Evolutionary conservation across 208 protist species (phyloP).

Genomic region (Naegleria fowleri): DNA sequence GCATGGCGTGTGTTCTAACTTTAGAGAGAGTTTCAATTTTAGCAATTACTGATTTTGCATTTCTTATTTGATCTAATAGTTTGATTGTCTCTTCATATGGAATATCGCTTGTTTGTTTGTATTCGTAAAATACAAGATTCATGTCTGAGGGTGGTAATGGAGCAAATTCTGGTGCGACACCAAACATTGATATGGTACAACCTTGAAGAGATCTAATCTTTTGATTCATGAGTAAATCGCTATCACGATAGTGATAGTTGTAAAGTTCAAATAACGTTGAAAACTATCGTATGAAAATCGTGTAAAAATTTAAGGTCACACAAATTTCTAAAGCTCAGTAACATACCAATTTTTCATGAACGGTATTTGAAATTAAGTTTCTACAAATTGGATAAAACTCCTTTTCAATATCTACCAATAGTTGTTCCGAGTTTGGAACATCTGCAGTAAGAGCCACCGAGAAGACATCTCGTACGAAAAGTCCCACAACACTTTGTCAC

Average conservation of each 20-base stretch:
- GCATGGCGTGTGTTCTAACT: neutral
- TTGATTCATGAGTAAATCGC: slow-evolving; percentile 5
- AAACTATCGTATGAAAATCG: neutral
- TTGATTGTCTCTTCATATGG: neutral
- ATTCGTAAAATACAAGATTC: neutral
- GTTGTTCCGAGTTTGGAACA: neutral
- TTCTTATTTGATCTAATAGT: neutral
- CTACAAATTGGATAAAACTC: neutral
- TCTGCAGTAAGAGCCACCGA: neutral
- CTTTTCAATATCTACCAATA: neutral
- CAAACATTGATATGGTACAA: neutral
- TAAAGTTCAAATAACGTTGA: slow-evolving; percentile 9
- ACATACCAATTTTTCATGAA: neutral
- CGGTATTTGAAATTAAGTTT: neutral
- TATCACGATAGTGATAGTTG: neutral
- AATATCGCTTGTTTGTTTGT: neutral
- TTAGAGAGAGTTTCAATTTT: neutral
- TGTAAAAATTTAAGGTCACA: neutral
- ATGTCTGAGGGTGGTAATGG: neutral
- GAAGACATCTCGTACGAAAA: neutral
- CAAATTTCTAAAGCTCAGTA: neutral
- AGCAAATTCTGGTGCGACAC: neutral
- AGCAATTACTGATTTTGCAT: neutral
- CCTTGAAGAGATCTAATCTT: neutral
- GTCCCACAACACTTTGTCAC: neutral